Conservation (phyloP, 2,329 filamentous ascomycete species). For the Kalmusia sp. region DNA sequence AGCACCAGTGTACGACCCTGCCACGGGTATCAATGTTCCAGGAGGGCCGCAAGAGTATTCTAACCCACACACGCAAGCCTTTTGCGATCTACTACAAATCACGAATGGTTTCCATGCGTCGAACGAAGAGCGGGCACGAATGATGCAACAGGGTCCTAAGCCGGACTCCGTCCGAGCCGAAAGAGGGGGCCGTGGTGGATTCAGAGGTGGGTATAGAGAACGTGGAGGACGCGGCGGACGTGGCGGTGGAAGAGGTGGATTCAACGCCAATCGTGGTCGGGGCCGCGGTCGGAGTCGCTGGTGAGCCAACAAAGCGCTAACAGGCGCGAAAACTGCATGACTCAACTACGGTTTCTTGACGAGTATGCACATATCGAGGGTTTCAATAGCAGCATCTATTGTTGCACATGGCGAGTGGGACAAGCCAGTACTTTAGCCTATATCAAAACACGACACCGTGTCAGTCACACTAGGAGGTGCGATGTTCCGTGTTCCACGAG, state of each 20-base stretch:
- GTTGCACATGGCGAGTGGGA: no score
- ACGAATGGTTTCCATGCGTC: constrained; percentile 76
- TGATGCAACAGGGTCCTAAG: constrained; percentile 39
- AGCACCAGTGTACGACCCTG: constrained; percentile 72
- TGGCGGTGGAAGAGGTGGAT: constrained; percentile 9
- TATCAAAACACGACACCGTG: no score
- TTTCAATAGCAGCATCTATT: no score
- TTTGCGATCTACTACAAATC: constrained; percentile 80
- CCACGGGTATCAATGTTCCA: constrained; percentile 62
- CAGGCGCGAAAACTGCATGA: neutral
- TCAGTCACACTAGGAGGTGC: no score
- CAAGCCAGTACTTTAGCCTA: no score
- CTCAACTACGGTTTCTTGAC: neutral
- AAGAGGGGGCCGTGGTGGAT: constrained; percentile 34
- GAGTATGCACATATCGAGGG: neutral
- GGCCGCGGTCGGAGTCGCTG: constrained; percentile 32
- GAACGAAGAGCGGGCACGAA: constrained; percentile 67
- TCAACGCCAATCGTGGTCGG: constrained; percentile 21
- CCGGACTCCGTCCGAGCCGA: constrained; percentile 33
- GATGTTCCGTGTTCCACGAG: no score
- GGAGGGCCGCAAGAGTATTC: constrained; percentile 81
- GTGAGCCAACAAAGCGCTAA: constrained; percentile 14
- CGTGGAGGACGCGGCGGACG: constrained; percentile 29
- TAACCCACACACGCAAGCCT: constrained; percentile 83
- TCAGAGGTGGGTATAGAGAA: constrained; percentile 35